Conservation (phyloP, 2,329 filamentous ascomycete genomes). For the Ascochyta lentis region DNA sequence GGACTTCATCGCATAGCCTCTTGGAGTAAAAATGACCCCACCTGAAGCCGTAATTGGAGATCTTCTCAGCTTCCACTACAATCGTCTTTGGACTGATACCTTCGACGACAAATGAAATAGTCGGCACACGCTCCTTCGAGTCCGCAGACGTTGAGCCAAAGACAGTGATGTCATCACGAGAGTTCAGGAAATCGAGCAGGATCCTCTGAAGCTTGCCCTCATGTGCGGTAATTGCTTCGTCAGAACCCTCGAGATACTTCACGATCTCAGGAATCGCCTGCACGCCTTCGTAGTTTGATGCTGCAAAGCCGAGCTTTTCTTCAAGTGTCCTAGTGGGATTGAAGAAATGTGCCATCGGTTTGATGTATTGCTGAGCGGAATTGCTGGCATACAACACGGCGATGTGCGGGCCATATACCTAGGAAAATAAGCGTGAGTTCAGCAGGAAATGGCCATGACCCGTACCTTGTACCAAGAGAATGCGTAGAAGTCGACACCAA, state of each 20-base stretch:
- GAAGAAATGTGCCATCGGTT: conserved; percentile 71
- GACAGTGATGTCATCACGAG: conserved; percentile 62
- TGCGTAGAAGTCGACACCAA: conserved; percentile 77
- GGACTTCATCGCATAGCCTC: conserved; percentile 64
- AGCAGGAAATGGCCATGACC: background rate
- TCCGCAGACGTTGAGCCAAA: conserved; percentile 63
- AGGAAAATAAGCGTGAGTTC: background rate
- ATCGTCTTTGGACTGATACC: conserved; percentile 64
- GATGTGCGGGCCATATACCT: conserved; percentile 77
- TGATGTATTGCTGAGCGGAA: conserved; percentile 62
- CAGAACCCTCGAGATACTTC: conserved; percentile 62
- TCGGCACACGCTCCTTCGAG: conserved; percentile 63
- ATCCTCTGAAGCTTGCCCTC: conserved; percentile 66
- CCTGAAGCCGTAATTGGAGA: conserved; percentile 66
- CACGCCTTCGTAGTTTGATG: conserved; percentile 73
- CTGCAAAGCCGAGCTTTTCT: conserved; percentile 72
- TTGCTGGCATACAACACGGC: conserved; percentile 71
- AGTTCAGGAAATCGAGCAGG: conserved; percentile 65
- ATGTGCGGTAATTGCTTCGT: conserved; percentile 59
- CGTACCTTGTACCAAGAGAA: conserved; percentile 79
- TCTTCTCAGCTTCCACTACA: conserved; percentile 67
- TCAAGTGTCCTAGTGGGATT: conserved; percentile 66
- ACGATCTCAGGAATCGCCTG: conserved; percentile 67
- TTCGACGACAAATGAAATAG: conserved; percentile 70
- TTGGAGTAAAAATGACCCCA: conserved; percentile 75